Base-by-base conservation (phyloP, 345 rosid genomes). In the Eucalyptus sp. region DNA sequence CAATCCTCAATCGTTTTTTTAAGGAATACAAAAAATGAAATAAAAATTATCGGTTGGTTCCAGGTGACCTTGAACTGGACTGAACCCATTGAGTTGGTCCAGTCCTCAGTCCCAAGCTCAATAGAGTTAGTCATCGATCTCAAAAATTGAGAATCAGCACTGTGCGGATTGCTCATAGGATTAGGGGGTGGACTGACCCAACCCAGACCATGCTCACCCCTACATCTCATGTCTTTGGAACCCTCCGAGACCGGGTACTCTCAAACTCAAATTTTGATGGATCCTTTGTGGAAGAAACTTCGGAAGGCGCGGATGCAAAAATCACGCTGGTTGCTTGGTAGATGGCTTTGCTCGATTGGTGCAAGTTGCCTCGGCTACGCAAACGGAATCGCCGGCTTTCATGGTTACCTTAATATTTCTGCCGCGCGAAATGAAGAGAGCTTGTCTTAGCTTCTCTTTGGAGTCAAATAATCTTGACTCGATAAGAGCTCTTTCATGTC, bases 251-350 rank as follows among this genome's bases (percentile, higher is more conserved):
- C 12, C 22, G 0, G 11, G 7, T 16, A n/a, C 43, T 16, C 79
- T 31, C 41, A 8, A 16, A 66, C 79, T 31, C 79, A 66, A 18
- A 66, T 8, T 18, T 66, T 16, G 43, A 66, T 31, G 79, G 18
- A 66, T 66, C 41, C 41, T 66, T 16, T 64, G 41, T 14, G 76
- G 41, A 64, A 64, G 76, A 15, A 14, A 64, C 41, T n/a, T 64
- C 20, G 3, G 1, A n/a, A 64, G 76, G 43, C 2, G 22, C 22
- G 4, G 10, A 13, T 12, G 33, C 17, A 27, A 29, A 29, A 0
- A 66, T 31, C 76, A n/a, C 3, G 8, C 4, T 1, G 79, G 41
- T 15, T 66, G 79, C 16, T 27, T 27, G 66, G 66, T 27, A 60
- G 66, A 60, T 60, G 66, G 66, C 31, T 3, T 60, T 60, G 66